phyloP scores from a whole-genome alignment of 2,329 filamentous ascomycete species.

The Cladophialophora carrionii region DNA sequence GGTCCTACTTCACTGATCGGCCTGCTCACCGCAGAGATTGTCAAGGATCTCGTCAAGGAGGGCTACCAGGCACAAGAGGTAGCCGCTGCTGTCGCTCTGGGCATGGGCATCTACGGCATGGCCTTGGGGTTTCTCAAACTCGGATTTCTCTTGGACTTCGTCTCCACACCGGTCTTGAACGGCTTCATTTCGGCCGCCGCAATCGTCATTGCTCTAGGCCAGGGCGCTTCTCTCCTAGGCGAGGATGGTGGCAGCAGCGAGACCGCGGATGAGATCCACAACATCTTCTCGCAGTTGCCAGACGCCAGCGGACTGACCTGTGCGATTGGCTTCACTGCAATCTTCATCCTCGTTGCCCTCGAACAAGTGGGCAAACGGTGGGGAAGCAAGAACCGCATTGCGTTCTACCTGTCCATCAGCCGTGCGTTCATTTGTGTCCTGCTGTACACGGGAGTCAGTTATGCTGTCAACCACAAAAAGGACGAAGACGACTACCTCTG shows the following conservation, averaged over 20 bases:
- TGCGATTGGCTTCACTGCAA: slow-evolving; percentile 61
- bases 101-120: slow-evolving; percentile 66
- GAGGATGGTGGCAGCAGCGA: slow-evolving; percentile 55
- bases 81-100: slow-evolving; percentile 64
- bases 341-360: slow-evolving; percentile 60
- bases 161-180: slow-evolving; percentile 65
- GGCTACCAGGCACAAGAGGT: slow-evolving; percentile 61
- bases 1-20: slow-evolving; percentile 68
- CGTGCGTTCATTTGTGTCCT: slow-evolving; percentile 64
- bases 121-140: slow-evolving; percentile 65
- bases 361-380: slow-evolving; percentile 64
- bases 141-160: slow-evolving; percentile 68
- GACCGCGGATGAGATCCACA: slow-evolving; percentile 61
- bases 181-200: slow-evolving; percentile 70
- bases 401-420: slow-evolving; percentile 64
- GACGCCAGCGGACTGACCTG: slow-evolving; percentile 63
- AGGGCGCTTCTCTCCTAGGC: slow-evolving; percentile 64
- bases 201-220: slow-evolving; percentile 66
- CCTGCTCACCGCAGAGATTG: slow-evolving; percentile 64
- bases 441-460: slow-evolving; percentile 66
- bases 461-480: slow-evolving; percentile 59
- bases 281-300: slow-evolving; percentile 61
- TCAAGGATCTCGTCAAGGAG: slow-evolving; percentile 55
- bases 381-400: slow-evolving; percentile 60
- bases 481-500: slow-evolving; percentile 55